Conservation (phyloP, 208 protist genomes). For the Trypanosoma congolense region DNA sequence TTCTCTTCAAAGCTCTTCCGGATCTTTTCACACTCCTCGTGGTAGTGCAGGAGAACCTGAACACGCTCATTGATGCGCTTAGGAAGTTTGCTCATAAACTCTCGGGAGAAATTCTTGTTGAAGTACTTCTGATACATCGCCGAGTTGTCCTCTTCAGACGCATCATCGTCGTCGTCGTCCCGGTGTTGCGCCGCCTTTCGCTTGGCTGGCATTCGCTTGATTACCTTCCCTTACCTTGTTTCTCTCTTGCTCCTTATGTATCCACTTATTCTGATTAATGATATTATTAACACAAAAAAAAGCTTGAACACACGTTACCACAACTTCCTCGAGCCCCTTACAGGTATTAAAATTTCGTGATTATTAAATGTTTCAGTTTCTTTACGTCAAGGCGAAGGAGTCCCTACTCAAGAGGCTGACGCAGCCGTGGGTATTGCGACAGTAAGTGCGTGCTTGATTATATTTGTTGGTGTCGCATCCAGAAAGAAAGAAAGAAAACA, state of each 20-base stretch:
- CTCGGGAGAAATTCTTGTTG: conserved; percentile 66
- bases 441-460: too few relatives aligned
- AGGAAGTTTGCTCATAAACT: conserved; percentile 80
- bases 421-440: too few relatives aligned
- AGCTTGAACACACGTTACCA: too few relatives aligned
- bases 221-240: not conserved
- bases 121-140: conserved; percentile 52
- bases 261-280: too few relatives aligned
- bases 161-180: conserved; percentile 30
- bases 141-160: conserved; percentile 31
- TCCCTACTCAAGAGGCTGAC: too few relatives aligned
- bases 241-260: not conserved
- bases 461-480: too few relatives aligned
- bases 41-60: conserved; percentile 63
- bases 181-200: conserved; percentile 4
- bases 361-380: too few relatives aligned
- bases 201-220: not conserved
- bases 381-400: too few relatives aligned
- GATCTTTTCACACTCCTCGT: conserved; percentile 60
- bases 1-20: conserved; percentile 56
- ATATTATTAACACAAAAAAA: too few relatives aligned
- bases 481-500: too few relatives aligned
- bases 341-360: too few relatives aligned
- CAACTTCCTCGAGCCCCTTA: too few relatives aligned
- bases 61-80: conserved; percentile 76